Evolutionary conservation across 1,284 basidiomycete genomes (phyloP).

Genomic region (Sporisorium scitamineum): DNA sequence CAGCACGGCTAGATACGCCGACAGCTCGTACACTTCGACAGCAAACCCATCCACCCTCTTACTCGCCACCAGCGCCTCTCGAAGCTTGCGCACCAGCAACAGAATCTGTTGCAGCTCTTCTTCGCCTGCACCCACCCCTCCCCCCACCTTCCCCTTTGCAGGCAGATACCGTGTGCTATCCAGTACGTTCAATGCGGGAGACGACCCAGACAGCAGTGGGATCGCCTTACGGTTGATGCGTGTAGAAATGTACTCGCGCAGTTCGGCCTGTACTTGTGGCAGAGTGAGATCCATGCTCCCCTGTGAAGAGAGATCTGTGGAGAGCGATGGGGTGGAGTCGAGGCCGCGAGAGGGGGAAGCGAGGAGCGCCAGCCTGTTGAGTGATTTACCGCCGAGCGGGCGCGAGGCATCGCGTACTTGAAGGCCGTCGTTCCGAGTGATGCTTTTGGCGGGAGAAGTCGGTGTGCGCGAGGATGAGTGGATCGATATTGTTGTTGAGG

Average conservation of each 20-base stretch:
- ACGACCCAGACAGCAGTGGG: not conserved
- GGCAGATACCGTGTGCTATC: slow-evolving; percentile 10
- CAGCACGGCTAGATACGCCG: slow-evolving; percentile 15
- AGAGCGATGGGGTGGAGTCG: slow-evolving; percentile 25
- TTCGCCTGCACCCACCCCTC: slow-evolving; percentile 2
- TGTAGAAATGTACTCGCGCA: slow-evolving; percentile 36
- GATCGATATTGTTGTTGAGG: slow-evolving; percentile 1
- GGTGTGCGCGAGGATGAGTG: not conserved
- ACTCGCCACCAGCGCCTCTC: slow-evolving; percentile 42
- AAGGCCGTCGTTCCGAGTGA: not conserved
- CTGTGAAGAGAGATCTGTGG: slow-evolving; percentile 23
- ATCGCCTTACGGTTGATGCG: slow-evolving; percentile 15
- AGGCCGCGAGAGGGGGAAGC: slow-evolving; percentile 48
- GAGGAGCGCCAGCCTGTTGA: slow-evolving; percentile 46
- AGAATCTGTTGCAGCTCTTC: slow-evolving; percentile 41
- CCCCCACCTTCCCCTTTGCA: no score
- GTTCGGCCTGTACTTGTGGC: slow-evolving; percentile 18
- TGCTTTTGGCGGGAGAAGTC: not conserved
- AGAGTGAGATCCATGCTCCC: slow-evolving; percentile 41
- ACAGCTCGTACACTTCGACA: slow-evolving; percentile 43
- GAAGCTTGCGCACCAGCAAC: slow-evolving; percentile 37
- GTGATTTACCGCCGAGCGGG: slow-evolving; percentile 38
- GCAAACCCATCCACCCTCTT: slow-evolving; percentile 31
- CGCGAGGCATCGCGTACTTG: slow-evolving; percentile 1
- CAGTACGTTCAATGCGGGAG: not conserved